Base-by-base conservation (phyloP, 2,329 filamentous ascomycete genomes). In the Cucurbitaria berberidis region DNA sequence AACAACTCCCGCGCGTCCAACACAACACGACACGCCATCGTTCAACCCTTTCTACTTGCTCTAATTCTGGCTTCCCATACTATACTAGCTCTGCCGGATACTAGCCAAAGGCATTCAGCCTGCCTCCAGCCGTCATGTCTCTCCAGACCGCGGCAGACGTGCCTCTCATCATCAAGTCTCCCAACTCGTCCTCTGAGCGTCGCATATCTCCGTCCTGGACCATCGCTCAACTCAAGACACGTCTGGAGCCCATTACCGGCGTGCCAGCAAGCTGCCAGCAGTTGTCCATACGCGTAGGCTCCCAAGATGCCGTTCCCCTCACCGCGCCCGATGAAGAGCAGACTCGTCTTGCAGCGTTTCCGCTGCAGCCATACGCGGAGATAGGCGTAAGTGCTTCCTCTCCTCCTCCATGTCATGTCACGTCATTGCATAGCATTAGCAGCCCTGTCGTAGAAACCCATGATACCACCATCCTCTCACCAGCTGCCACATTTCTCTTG, bases 141-240 rank as follows among this genome's bases (percentile, higher is more conserved):
- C 64, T 73, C 51, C 77, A 72, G 45, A 58, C 67, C 41, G 86
- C 89, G 79, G 84, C 86, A 48, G 91, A 95, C 74, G 83, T 95
- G 51, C 88, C 90, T 61, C 82, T 95, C 67, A 82, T 87, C 59
- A 85, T 95, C 69, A 84, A 84, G 56, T 93, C 90, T 45, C 87
- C 91, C 55, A 90, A 89, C 75, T 83, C 89, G 42, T 85, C 88
- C 43, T 93, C 91, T 45, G 95, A 99, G 78, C 89, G 93, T 57
- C 90, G 95, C 63, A 87, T 98, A 74, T 93, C 91, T 22, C 93
- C 93, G 13, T 89, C 93, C 63, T 99, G 95, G 95, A 89, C 88
- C 57, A 89, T 99, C 70, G 82, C 84, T 49, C 87, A 91, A 67
- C 83, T 98, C 67, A 96, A 93, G 79, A 78, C 82, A 47, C 96